Base-by-base conservation (phyloP, 2,329 filamentous ascomycete genomes). In the Botryosphaeria dothidea region DNA sequence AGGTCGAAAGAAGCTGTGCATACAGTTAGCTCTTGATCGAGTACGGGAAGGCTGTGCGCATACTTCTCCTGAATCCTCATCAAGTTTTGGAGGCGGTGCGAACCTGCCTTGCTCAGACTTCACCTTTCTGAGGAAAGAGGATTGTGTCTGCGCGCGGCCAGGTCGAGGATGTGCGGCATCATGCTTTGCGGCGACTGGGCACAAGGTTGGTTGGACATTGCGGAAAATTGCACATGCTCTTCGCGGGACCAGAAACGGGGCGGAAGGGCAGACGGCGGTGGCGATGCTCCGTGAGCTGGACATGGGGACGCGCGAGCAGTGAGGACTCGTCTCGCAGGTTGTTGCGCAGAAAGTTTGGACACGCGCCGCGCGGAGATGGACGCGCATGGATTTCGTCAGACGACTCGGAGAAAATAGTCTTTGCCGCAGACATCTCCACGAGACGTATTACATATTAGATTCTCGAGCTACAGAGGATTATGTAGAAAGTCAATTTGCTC, bases 231-330 rank as follows among this genome's bases (percentile, higher is more conserved):
- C 38, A 17, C 56, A 60, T 15, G 56, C 56, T 49, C 46, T 51
- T 29, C 58, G 58, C 29, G 75, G 76, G 3, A 70, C 71, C 36
- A 78, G 73, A 56, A 78, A 77, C 1, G 75, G 75, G 3, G 74
- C 70, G 25, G 71, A 74, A 1, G 75, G 76, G 54, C 74, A 77
- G 54, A 77, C 67, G 8, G 75, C 48, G 1, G 72, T 67, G 19
- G 75, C 72, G 21, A 76, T 71, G 45, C 34, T 23, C 15, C 49
- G 51, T 4, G 49, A 25, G 31, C 27, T 31, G 13, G 45, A 49
- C 62, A 58, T 64, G 21, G 34, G 13, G 49, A 13, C 23, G 17
- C 17, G 56, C 38, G 27, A 48, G 41, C 41, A 36, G 29, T 23
- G 54, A 13, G 25, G n/a, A 34, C 7, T 34, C 25, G 56, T 19